These are phyloP conservation scores for Lachnum nothofagi DNA, from an alignment of 2,329 filamentous ascomycete species.

Conservation along the genomic window DNA sequence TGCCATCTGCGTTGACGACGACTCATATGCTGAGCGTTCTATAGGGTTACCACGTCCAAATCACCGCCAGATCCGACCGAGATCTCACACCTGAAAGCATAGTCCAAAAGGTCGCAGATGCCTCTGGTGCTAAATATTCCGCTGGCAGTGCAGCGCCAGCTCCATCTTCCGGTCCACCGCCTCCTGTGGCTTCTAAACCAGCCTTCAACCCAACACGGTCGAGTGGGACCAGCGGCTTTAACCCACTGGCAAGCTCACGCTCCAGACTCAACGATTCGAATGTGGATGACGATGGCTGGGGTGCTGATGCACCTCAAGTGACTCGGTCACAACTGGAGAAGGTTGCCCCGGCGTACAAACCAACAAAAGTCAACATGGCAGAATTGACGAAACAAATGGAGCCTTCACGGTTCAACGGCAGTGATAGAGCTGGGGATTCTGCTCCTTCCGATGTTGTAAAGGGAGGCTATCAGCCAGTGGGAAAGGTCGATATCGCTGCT, in stretches of 20 bases:
- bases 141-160: constrained; percentile 58
- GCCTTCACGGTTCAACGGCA: constrained; percentile 54
- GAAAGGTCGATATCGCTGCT: constrained; percentile 94
- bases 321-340: constrained; percentile 85
- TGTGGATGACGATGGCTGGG: constrained; percentile 87
- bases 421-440: constrained; percentile 41
- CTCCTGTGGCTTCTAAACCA: constrained; percentile 79
- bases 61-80: constrained; percentile 85
- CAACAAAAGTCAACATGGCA: constrained; percentile 90
- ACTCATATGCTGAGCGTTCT: constrained; percentile 13
- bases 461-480: constrained; percentile 87
- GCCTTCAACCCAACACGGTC: constrained; percentile 73
- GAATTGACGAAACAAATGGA: constrained; percentile 72
- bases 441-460: constrained; percentile 60
- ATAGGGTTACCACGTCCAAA: constrained; percentile 90
- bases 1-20: neutral
- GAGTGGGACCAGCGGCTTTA: constrained; percentile 49
- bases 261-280: constrained; percentile 51
- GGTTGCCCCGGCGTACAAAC: constrained; percentile 86
- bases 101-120: constrained; percentile 87
- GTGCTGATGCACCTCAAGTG: constrained; percentile 84
- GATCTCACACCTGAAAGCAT: constrained; percentile 85
- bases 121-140: constrained; percentile 92
- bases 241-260: constrained; percentile 63
- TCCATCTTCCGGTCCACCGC: constrained; percentile 38